Conservation (phyloP, 495 filamentous ascomycete species). For the Cryomyces antarcticus region DNA sequence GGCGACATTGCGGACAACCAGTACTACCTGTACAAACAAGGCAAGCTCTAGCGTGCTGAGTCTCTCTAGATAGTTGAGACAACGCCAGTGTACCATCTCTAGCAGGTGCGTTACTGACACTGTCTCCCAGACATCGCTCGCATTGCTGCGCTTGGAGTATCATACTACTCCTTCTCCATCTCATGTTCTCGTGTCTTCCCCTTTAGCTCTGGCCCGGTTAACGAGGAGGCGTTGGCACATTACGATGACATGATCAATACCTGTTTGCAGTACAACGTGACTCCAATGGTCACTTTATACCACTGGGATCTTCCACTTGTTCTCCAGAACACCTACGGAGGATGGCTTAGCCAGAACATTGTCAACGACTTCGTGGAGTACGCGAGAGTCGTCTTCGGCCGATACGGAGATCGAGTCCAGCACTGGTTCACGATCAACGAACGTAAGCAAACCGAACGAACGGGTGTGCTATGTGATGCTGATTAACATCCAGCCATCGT, state of each 20-base stretch:
- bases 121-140: constrained; percentile 10
- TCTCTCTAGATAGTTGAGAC: neutral
- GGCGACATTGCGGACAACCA: constrained; percentile 14
- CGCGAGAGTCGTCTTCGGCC: constrained; percentile 7
- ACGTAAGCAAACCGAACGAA: constrained; percentile 2
- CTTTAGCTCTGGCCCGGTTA: constrained; percentile 11
- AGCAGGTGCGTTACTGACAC: neutral
- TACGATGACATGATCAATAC: constrained; percentile 15
- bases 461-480: neutral
- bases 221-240: constrained; percentile 11
- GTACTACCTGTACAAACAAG: constrained; percentile 18
- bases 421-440: constrained; percentile 24
- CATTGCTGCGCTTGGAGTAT: constrained; percentile 16
- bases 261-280: constrained; percentile 10
- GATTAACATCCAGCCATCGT: constrained; percentile 5
- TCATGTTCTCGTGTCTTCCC: constrained; percentile 17
- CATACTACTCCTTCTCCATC: constrained; percentile 13
- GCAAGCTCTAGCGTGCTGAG: neutral
- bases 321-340: constrained; percentile 15
- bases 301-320: constrained; percentile 14
- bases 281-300: constrained; percentile 10
- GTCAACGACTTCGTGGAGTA: constrained; percentile 11
- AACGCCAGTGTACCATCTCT: neutral
- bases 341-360: constrained; percentile 12
- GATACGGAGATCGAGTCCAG: constrained; percentile 10